phyloP scores from a whole-genome alignment of 768 basidiomycete genomes.

The Galerina sulciceps region DNA sequence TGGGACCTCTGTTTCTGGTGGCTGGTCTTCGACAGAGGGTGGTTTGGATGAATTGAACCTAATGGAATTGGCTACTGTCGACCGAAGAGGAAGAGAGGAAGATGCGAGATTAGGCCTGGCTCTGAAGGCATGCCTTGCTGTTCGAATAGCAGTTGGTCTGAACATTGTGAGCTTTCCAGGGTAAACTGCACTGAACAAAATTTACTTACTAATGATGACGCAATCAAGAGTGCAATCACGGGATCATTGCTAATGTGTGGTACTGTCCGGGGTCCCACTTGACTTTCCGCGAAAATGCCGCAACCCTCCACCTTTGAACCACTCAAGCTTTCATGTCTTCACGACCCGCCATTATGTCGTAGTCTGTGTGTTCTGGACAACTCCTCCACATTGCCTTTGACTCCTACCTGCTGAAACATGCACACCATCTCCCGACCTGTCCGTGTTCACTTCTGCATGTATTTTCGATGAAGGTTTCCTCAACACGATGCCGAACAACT shows the following conservation, averaged over 20 bases:
- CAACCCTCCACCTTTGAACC: constrained; percentile 13
- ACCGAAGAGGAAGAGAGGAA: not conserved
- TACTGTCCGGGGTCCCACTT: constrained; percentile 22
- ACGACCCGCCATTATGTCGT: too few relatives aligned
- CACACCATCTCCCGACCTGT: too few relatives aligned
- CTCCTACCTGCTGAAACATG: too few relatives aligned
- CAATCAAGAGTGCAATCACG: constrained; percentile 9
- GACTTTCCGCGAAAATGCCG: constrained; percentile 30
- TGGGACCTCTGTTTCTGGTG: constrained; percentile 21
- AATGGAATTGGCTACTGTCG: constrained; percentile 3
- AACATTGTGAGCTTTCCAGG: too few relatives aligned
- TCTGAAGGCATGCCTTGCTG: constrained; percentile 20
- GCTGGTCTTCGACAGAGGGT: not conserved
- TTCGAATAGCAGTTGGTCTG: constrained; percentile 29
- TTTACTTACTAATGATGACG: constrained; percentile 20
- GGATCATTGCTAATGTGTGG: not conserved
- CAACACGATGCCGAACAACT: too few relatives aligned
- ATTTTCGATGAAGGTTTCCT: too few relatives aligned
- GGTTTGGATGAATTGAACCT: constrained; percentile 35
- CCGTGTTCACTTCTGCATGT: too few relatives aligned
- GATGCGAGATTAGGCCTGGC: not conserved
- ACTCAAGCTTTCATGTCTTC: not conserved
- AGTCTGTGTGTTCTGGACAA: too few relatives aligned
- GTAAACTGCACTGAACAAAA: too few relatives aligned
- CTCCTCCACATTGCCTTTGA: too few relatives aligned